phyloP scores from a whole-genome alignment of 345 rosid species.

The Euphorbia peplus region DNA sequence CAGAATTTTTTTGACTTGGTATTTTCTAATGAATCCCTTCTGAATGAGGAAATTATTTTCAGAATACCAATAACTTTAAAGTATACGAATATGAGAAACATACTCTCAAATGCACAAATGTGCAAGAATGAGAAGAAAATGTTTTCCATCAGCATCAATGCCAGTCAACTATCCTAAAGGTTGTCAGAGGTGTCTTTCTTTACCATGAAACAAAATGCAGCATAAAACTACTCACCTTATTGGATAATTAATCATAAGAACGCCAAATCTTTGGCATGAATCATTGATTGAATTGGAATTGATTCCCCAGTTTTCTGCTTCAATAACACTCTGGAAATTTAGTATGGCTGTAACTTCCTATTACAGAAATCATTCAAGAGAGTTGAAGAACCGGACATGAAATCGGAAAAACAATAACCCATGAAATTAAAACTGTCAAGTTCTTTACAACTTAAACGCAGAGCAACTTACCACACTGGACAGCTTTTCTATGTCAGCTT shows the following conservation, averaged over 20 bases:
- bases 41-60: background rate
- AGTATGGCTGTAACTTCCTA: conserved; percentile 84
- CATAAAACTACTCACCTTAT: conserved; percentile 46
- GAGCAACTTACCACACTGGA: conserved; percentile 53
- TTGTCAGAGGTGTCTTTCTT: background rate
- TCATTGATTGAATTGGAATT: conserved; percentile 57
- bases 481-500: conserved; percentile 67
- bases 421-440: background rate
- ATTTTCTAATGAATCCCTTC: background rate
- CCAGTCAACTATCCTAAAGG: conserved; percentile 2
- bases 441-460: conserved; percentile 1
- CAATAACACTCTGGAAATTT: conserved; percentile 76
- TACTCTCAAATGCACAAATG: background rate
- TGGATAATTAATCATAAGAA: conserved; percentile 85
- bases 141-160: background rate
- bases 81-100: background rate
- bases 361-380: conserved; percentile 19
- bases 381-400: background rate
- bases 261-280: conserved; percentile 59
- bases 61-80: too few species aligned
- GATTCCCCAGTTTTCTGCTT: conserved; percentile 88
- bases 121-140: background rate
- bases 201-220: conserved; percentile 6
- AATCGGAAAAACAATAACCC: conserved; percentile 4
- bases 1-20: background rate